Conservation (phyloP, 2,329 filamentous ascomycete species). For the Didymella segeticola region DNA sequence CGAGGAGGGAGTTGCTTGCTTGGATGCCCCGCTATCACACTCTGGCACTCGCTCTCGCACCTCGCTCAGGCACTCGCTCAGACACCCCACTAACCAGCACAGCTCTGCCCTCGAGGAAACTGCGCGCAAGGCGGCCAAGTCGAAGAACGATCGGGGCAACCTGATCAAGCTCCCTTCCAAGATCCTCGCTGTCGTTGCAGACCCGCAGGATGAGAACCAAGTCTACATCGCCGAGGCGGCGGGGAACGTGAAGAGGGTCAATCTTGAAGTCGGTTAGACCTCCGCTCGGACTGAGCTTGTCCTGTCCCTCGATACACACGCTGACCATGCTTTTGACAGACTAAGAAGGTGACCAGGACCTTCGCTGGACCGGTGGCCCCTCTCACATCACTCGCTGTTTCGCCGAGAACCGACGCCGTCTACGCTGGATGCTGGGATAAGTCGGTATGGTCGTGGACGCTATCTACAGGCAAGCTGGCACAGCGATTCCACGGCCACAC, state of each 20-base stretch:
- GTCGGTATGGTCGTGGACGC: slow-evolving; percentile 81
- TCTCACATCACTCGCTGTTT: slow-evolving; percentile 56
- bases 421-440: slow-evolving; percentile 97
- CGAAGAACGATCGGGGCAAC: slow-evolving; percentile 82
- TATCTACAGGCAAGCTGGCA: slow-evolving; percentile 53
- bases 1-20: too few species aligned
- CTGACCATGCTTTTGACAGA: slow-evolving; percentile 29
- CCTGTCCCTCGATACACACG: not conserved
- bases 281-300: slow-evolving; percentile 20
- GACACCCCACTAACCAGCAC: slow-evolving; percentile 28
- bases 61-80: slow-evolving; percentile 2
- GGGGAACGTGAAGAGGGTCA: slow-evolving; percentile 77
- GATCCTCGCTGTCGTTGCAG: slow-evolving; percentile 74
- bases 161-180: slow-evolving; percentile 86
- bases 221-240: slow-evolving; percentile 87
- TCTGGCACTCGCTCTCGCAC: too few species aligned
- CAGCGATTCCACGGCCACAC: slow-evolving; percentile 75
- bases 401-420: slow-evolving; percentile 56
- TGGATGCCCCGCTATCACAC: too few species aligned
- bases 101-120: slow-evolving; percentile 60
- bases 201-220: slow-evolving; percentile 67
- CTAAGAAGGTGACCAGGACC: slow-evolving; percentile 49
- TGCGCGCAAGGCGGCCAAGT: slow-evolving; percentile 71
- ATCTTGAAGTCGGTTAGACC: slow-evolving; percentile 72
- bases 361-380: slow-evolving; percentile 82